Percentiles rank a stretch among this genome's conserved stretches.
These are phyloP conservation scores for Pseudocohnilembus persalinus DNA, from an alignment of 169 alveolate genomes.

Conservation along the genomic window DNA sequence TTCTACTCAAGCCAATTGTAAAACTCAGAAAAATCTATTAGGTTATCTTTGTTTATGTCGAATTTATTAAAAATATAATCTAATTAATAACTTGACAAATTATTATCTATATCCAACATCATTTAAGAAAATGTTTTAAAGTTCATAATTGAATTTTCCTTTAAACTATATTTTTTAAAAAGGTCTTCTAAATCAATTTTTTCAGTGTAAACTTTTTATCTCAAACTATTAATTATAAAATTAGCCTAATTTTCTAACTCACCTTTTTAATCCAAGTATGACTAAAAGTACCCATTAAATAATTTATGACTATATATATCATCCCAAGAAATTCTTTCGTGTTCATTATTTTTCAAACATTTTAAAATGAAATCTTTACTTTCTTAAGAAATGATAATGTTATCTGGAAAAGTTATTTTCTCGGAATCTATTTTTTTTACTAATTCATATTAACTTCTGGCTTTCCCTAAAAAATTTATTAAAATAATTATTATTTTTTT, in stretches of 20 bases:
- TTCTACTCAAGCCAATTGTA: constrained; percentile 40
- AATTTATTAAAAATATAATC: constrained; percentile 51
- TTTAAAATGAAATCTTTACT: constrained; percentile 29
- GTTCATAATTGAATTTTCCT: constrained; percentile 31
- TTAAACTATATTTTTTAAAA: constrained; percentile 36
- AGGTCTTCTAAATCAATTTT: constrained; percentile 32
- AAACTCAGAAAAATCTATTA: constrained; percentile 37
- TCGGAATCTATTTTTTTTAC: constrained; percentile 36
- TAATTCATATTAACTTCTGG: constrained; percentile 23
- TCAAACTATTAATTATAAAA: constrained; percentile 40
- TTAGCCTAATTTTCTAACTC: constrained; percentile 39
- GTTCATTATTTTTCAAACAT: constrained; percentile 36
- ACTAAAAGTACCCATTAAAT: constrained; percentile 37
- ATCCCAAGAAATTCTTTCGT: constrained; percentile 43
- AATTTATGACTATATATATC: constrained; percentile 37
- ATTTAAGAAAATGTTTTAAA: constrained; percentile 36
- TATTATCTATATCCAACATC: constrained; percentile 36
- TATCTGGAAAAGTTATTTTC: constrained; percentile 19
- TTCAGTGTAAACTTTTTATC: constrained; percentile 37
- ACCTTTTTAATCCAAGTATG: constrained; percentile 18
- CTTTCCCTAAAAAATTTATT: neutral
- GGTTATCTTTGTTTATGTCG: constrained; percentile 38
- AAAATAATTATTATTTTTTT: constrained; percentile 10
- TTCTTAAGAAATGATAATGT: constrained; percentile 19
- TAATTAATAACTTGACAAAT: constrained; percentile 27